Base-by-base conservation (phyloP, 2,329 filamentous ascomycete species). In the Calcarisporium arbuscula region DNA sequence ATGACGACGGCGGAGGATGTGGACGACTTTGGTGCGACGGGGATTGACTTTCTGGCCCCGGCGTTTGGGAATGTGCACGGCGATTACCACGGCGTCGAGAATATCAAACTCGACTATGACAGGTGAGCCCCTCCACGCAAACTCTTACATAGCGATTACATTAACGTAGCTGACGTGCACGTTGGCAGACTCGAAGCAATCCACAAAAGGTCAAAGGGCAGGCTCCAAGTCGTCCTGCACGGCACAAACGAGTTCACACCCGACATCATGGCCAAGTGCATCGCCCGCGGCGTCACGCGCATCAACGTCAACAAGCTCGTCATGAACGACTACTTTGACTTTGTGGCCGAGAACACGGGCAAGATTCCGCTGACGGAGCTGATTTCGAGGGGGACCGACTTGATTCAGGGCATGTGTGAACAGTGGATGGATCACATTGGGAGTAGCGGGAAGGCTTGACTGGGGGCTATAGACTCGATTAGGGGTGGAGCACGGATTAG, bases 31-130 rank as follows among this genome's bases (percentile, higher is more conserved):
- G 72, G 84, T 7, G 71, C 65, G 2, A 82, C 80, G 9, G 82
- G 82, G 1, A 82, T 87, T 50, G 78, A 86, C 49, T 82, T 80
- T 64, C 61, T 87, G n/a, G 83, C 82, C 5, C 83, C 82, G 1
- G 80, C 80, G 1, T 85, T 87, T 59, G 82, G 82, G 4, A 87
- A 86, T 48, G 77, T 87, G 28, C 82, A 87, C 57, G 82, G 82
- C 6, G 74, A 79, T 46, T 86, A 87, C n/a, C n/a, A n/a, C n/a
- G n/a, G n/a, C n/a, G n/a, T n/a, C n/a, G n/a, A n/a, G n/a, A n/a
- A n/a, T n/a, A n/a, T n/a, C n/a, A n/a, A n/a, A n/a, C n/a, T n/a
- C n/a, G n/a, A n/a, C n/a, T n/a, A 56, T 81, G 81, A 0, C 70
- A 74, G 2, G 58, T 73, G 17, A 80, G 80, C 0, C 73, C 78